Percentiles rank a stretch among this genome's conserved stretches.
Conservation (phyloP, 2,329 filamentous ascomycete genomes). For the Penicillium thymicola region DNA sequence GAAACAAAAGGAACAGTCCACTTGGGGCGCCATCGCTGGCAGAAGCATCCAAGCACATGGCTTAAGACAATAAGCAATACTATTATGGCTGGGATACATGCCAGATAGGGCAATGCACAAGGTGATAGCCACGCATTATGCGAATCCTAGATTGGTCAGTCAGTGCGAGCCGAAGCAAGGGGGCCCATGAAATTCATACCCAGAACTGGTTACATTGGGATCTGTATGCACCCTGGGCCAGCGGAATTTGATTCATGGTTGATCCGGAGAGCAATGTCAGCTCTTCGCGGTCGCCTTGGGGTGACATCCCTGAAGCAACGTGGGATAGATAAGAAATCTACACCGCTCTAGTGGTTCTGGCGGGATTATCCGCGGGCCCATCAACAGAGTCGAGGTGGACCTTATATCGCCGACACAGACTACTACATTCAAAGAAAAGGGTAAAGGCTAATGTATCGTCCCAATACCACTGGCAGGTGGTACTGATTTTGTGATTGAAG, state of each 20-base stretch:
- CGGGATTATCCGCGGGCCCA: conserved; percentile 1
- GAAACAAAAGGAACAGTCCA: conserved; percentile 54
- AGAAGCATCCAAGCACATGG: conserved; percentile 27
- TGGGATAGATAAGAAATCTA: neutral
- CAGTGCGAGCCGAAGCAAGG: conserved; percentile 1
- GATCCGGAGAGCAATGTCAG: conserved; percentile 2
- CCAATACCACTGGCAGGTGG: no score
- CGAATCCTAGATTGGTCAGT: conserved; percentile 33
- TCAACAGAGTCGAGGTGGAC: neutral
- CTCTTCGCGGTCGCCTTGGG: neutral
- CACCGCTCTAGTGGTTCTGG: no score
- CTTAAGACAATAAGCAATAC: conserved; percentile 26
- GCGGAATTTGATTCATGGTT: conserved; percentile 18
- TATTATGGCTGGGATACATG: conserved; percentile 28
- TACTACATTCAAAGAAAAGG: neutral
- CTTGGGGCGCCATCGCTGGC: conserved; percentile 37
- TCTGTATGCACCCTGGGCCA: conserved; percentile 2
- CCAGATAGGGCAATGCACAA: conserved; percentile 36
- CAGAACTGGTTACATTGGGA: conserved; percentile 18
- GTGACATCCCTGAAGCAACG: neutral
- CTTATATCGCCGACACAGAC: neutral
- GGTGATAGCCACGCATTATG: conserved; percentile 34
- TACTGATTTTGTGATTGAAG: neutral
- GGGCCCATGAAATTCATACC: conserved; percentile 10
- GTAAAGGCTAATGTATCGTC: neutral